Evolutionary conservation across 169 alveolate genomes (phyloP).

Genomic region (Cystoisospora suis): DNA sequence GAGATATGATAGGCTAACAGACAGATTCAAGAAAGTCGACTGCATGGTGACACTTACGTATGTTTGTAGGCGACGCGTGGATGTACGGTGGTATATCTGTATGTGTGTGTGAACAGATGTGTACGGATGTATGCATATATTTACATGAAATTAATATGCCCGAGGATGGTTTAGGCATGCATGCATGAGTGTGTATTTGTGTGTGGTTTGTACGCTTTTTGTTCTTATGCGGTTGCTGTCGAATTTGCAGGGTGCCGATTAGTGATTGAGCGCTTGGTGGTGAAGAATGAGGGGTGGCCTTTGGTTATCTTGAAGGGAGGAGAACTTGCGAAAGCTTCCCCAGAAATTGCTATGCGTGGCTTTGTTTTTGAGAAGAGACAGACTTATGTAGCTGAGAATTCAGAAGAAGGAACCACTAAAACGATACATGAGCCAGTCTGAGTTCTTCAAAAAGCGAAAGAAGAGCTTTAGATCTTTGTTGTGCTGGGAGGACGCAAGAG

Average conservation of each 20-base stretch:
- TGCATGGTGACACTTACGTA: no score
- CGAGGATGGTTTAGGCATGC: neutral
- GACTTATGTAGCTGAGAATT: neutral
- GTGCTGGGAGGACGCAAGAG: no score
- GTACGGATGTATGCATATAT: neutral
- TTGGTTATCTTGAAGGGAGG: neutral
- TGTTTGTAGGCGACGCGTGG: no score
- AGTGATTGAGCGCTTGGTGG: constrained; percentile 27
- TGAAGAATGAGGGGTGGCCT: constrained; percentile 49
- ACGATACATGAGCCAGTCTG: neutral
- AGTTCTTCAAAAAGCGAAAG: no score
- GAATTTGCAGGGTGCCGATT: neutral
- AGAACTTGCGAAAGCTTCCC: neutral
- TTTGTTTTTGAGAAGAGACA: neutral
- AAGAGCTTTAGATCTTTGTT: no score
- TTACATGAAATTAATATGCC: neutral
- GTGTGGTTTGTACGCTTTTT: neutral
- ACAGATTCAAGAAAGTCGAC: no score
- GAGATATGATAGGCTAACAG: no score
- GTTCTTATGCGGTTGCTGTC: neutral
- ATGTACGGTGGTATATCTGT: no score
- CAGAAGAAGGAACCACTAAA: neutral
- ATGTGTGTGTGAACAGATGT: neutral
- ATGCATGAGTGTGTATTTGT: neutral
- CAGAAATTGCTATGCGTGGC: constrained; percentile 40